These are phyloP conservation scores for Dicorynia guianensis DNA, from an alignment of 306 rosid genomes.

Conservation along the genomic window DNA sequence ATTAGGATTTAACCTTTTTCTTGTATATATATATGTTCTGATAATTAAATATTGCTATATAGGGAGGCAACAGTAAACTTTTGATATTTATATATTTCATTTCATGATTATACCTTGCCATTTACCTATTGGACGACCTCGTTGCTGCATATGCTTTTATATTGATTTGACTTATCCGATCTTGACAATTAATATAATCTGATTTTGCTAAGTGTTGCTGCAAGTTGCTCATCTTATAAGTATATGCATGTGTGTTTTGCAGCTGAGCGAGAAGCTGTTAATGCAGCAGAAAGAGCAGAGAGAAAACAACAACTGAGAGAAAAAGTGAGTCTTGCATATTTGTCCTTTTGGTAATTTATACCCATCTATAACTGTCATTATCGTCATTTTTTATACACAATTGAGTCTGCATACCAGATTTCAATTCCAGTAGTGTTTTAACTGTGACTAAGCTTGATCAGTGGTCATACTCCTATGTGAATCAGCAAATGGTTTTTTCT, in stretches of 20 bases:
- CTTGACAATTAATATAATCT: neutral
- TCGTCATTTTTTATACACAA: slow-evolving; percentile 19
- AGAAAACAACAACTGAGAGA: slow-evolving; percentile 84
- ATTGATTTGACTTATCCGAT: slow-evolving; percentile 24
- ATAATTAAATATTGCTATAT: neutral
- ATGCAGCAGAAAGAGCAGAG: slow-evolving; percentile 96
- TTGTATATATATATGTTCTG: neutral
- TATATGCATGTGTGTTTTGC: slow-evolving; percentile 40
- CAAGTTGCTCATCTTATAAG: slow-evolving; percentile 8
- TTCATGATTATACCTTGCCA: slow-evolving; percentile 9
- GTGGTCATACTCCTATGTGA: neutral
- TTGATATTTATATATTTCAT: neutral
- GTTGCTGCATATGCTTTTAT: slow-evolving; percentile 17
- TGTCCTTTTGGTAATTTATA: slow-evolving; percentile 21
- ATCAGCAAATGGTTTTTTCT: slow-evolving; percentile 7
- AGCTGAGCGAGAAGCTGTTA: slow-evolving; percentile 94
- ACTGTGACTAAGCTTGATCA: slow-evolving; percentile 18
- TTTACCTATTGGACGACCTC: slow-evolving; percentile 7
- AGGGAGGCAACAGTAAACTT: neutral
- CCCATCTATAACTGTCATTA: neutral
- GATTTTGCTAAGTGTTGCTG: neutral
- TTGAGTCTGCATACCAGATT: slow-evolving; percentile 3
- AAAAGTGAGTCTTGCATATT: slow-evolving; percentile 58
- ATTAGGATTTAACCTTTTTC: neutral
- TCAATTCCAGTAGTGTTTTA: neutral